These are phyloP conservation scores for Hysterium pulicare DNA, from an alignment of 2,329 filamentous ascomycete genomes.

Conservation along the genomic window DNA sequence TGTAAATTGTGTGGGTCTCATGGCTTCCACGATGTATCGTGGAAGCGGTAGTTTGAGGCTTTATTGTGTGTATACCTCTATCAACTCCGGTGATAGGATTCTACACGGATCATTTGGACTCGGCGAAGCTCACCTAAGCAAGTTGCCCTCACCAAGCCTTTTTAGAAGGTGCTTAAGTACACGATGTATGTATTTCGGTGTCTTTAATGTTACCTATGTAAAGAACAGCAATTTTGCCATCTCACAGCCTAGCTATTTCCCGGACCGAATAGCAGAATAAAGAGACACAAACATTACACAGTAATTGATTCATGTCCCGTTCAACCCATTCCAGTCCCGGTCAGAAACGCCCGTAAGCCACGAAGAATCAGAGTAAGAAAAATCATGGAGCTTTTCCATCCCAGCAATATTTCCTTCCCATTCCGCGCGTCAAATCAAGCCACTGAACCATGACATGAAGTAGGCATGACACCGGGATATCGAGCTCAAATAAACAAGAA, in stretches of 20 bases:
- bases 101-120: not conserved
- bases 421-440: not conserved
- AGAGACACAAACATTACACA: conserved; percentile 2
- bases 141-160: not conserved
- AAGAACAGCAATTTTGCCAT: not conserved
- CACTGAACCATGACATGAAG: not conserved
- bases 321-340: not conserved
- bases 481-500: not conserved
- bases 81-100: not conserved
- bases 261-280: not conserved
- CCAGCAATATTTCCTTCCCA: not conserved
- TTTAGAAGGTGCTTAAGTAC: not conserved
- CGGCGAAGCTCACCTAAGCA: not conserved
- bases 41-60: too few relatives aligned
- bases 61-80: not conserved
- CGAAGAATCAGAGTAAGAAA: not conserved
- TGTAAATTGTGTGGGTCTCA: too few relatives aligned
- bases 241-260: not conserved
- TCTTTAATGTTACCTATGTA: not conserved
- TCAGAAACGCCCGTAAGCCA: not conserved
- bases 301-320: not conserved
- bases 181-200: not conserved
- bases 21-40: too few relatives aligned
- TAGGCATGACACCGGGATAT: not conserved
- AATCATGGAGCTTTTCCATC: not conserved